These are phyloP conservation scores for Groenewaldozyma sp. DNA, from an alignment of 1,139 yeast species.

Conservation along the genomic window DNA sequence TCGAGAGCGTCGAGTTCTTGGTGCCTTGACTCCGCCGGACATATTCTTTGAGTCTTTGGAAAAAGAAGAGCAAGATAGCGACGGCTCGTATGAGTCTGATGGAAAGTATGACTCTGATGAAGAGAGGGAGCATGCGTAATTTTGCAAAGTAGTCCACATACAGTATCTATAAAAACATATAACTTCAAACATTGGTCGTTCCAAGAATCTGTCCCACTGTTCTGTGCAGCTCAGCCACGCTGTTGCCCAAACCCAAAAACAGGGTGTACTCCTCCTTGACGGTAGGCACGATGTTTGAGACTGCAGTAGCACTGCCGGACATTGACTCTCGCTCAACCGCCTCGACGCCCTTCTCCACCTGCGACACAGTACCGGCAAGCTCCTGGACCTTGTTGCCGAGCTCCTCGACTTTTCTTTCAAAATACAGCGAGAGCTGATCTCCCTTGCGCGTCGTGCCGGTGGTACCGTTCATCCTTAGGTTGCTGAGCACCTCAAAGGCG, in stretches of 20 bases:
- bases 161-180: neutral
- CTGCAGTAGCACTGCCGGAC: constrained; percentile 28
- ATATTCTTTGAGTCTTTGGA: constrained; percentile 40
- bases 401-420: constrained; percentile 41
- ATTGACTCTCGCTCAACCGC: constrained; percentile 55
- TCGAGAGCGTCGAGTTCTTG: constrained; percentile 69
- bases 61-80: constrained; percentile 5
- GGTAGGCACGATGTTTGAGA: constrained; percentile 52
- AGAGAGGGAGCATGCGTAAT: neutral
- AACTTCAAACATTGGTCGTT: neutral
- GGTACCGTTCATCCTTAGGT: constrained; percentile 37
- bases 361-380: constrained; percentile 54
- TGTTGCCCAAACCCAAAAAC: constrained; percentile 86
- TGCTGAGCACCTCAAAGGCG: constrained; percentile 57
- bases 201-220: constrained; percentile 32
- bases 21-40: constrained; percentile 72
- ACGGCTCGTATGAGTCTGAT: neutral
- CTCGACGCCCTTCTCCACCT: constrained; percentile 66
- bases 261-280: constrained; percentile 73
- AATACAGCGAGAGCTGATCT: constrained; percentile 45
- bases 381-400: constrained; percentile 53
- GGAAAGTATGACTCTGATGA: neutral
- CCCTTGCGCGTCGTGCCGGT: constrained; percentile 11
- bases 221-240: constrained; percentile 82
- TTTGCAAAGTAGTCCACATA: neutral